Percentiles rank a stretch among this genome's conserved stretches.
phyloP scores from a whole-genome alignment of 2,329 filamentous ascomycete genomes.

The Teratosphaeria nubilosa region DNA sequence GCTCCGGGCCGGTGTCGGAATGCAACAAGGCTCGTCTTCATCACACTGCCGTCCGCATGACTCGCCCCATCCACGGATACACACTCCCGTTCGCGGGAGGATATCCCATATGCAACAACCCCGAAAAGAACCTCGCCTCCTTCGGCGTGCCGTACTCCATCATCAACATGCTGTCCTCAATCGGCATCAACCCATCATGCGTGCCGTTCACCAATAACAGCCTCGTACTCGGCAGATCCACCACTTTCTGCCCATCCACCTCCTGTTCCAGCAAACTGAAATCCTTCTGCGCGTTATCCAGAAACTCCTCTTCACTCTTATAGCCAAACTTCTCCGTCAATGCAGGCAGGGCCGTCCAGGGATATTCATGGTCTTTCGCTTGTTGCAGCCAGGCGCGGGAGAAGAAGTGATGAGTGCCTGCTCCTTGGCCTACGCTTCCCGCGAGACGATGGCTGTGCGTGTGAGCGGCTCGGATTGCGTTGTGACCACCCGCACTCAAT shows the following conservation, averaged over 20 bases:
- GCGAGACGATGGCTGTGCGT: constrained; percentile 48
- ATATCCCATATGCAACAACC: constrained; percentile 58
- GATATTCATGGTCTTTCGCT: constrained; percentile 54
- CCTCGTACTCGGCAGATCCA: constrained; percentile 43
- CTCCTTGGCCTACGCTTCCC: constrained; percentile 53
- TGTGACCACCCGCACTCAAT: constrained; percentile 56
- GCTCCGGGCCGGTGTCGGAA: neutral
- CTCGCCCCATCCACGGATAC: constrained; percentile 53
- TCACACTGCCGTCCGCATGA: constrained; percentile 29
- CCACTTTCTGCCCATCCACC: constrained; percentile 47
- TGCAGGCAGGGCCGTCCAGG: constrained; percentile 26
- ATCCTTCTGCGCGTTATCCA: constrained; percentile 45
- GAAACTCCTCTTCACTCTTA: constrained; percentile 44
- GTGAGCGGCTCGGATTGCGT: constrained; percentile 54
- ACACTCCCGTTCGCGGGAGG: constrained; percentile 48
- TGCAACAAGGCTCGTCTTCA: too few species aligned
- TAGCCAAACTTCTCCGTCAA: constrained; percentile 56
- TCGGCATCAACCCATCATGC: constrained; percentile 55
- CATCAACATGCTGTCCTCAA: constrained; percentile 56
- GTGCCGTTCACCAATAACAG: constrained; percentile 53
- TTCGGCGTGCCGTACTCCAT: constrained; percentile 57
- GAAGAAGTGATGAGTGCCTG: constrained; percentile 54
- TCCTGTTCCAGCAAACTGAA: constrained; percentile 44
- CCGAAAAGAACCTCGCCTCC: constrained; percentile 54
- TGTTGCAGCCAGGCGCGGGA: constrained; percentile 49